Evolutionary conservation across 306 rosid genomes (phyloP), one percentile per base, ranked within the genome.

Genomic region (Acacia confusa): DNA sequence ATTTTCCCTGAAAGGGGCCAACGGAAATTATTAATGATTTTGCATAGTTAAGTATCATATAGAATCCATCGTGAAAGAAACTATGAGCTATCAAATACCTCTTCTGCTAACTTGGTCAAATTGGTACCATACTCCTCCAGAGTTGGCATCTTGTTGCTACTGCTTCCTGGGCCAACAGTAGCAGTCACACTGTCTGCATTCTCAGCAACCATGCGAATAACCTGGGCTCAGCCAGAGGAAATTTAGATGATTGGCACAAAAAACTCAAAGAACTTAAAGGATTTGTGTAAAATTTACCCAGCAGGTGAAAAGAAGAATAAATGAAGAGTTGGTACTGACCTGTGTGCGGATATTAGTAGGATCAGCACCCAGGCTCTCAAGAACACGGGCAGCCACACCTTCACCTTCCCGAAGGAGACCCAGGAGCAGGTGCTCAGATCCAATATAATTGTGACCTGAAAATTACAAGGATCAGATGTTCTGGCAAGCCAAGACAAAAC

Each of bases 381-480:
- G 98, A 80, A 93, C 99, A 74, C 99, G 95, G 45, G 98, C 98
- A 32, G 99, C 99, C 50, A 95, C 99, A 38, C 99, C 97, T 78
- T 95, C 98, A 48, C 99, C 98, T 85, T 95, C 99, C 47, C 99
- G 94, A 57, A 95, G 99, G 77, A 95, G 88, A 79, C 99, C 99
- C 78, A 95, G 84, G 70, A 95, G 99, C 93, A 95, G 88, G 90
- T 95, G 99, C 87, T 95, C 99, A 3, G 99, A 90, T 79, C 98
- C 99, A 76, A 95, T 95, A 79, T 93, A 95, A 63, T 95, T 95
- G 85, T 95, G 99, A 61, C 99, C 99, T 95, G 81, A 58, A 71
- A 81, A 61, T 61, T 77, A 71, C 53, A 75, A 61, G 48, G 58
- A 72, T 44, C 75, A 45, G 41, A 16, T 1, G 45, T 48, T 48